Percentiles rank a stretch among this genome's conserved stretches.
These are phyloP conservation scores for Trichoderma atroviride DNA, from an alignment of 2,329 filamentous ascomycete species.

Conservation along the genomic window DNA sequence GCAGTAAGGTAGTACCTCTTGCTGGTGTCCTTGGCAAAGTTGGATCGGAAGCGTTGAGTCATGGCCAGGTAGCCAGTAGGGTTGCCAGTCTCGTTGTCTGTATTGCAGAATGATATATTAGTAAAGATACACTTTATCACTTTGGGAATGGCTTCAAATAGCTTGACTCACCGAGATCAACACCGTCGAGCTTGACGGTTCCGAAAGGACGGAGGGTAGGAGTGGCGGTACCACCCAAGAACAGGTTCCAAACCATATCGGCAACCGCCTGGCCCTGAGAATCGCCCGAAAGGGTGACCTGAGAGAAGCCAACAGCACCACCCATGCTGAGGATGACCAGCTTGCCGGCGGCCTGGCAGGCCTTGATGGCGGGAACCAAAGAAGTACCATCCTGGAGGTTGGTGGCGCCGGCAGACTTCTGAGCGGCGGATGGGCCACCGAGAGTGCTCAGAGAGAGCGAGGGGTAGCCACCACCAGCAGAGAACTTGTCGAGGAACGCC, in stretches of 20 bases:
- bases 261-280: constrained; percentile 57
- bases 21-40: constrained; percentile 42
- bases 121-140: not conserved
- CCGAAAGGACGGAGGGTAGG: constrained; percentile 66
- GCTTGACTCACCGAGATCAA: constrained; percentile 56
- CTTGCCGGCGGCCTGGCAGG: constrained; percentile 67
- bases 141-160: not conserved
- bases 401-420: constrained; percentile 31
- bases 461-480: constrained; percentile 28
- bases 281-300: constrained; percentile 56
- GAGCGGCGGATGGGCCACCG: constrained; percentile 24
- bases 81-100: constrained; percentile 61
- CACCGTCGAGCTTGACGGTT: constrained; percentile 66
- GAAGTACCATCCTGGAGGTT: constrained; percentile 30
- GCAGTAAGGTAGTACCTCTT: constrained; percentile 29
- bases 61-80: constrained; percentile 62
- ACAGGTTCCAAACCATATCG: constrained; percentile 67
- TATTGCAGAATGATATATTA: not conserved
- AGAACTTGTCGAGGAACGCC: constrained; percentile 32
- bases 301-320: constrained; percentile 67
- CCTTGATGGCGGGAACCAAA: constrained; percentile 42
- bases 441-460: constrained; percentile 19
- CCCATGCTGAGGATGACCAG: constrained; percentile 72
- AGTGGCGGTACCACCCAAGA: constrained; percentile 52
- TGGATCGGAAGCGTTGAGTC: constrained; percentile 54